Base-by-base conservation (phyloP, 345 rosid genomes). In the Eutrema yunnanense region DNA sequence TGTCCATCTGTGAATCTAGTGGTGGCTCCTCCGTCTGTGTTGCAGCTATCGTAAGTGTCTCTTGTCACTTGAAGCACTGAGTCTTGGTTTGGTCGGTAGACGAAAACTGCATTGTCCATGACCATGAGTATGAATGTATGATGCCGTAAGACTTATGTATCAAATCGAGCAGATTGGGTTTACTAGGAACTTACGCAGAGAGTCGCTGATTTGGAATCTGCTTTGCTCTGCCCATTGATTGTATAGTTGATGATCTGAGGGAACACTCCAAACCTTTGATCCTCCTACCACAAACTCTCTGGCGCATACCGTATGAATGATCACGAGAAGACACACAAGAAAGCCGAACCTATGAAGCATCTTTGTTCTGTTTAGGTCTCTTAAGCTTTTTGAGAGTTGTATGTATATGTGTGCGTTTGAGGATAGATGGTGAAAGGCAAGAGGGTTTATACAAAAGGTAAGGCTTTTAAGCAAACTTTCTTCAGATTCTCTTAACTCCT, bases 51-150 rank as follows among this genome's bases (percentile, higher is more conserved):
- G 73, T 85, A 90, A 53, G 80, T 80, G 6, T 82, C 85, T 54
- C 47, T 67, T n/a, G 58, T 85, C 32, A 87, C 92, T 22, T 79
- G 59, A 13, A 88, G 83, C 56, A 88, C 94, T 1, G 87, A 86
- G 69, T 90, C 96, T 56, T 83, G 74, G 67, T 62, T 73, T 2
- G 84, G 56, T 33, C 74, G 29, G 79, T 88, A 87, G 62, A 43
- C 58, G 19, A 93, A 90, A 69, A 83, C 98, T 88, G 85, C 79
- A 72, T 62, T 51, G 13, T 19, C 30, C 52, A 56, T 44, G 9
- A 57, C 29, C 19, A 40, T 71, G 51, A 60, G 26, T 50, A 34
- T 2, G 26, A 22, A 22, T 22, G 26, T 22, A 3, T 56, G 27
- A 56, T 56, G 41, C 67, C 13, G 49, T 38, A 16, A 49, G 32